Evolutionary conservation across 306 rosid species (phyloP), one percentile per base, ranked within the genome.

Genomic region (Lotus japonicus): DNA sequence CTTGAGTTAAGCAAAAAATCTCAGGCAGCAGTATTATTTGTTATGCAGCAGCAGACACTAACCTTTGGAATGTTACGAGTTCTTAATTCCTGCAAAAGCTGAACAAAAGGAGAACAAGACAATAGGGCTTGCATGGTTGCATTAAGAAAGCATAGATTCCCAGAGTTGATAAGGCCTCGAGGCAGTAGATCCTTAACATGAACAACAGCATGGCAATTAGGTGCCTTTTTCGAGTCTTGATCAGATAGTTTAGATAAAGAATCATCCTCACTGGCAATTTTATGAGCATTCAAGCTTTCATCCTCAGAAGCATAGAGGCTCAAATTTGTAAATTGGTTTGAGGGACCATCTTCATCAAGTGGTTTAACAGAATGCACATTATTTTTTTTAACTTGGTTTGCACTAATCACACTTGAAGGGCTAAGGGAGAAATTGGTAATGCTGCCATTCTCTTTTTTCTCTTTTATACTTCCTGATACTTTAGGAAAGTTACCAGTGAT

Each of bases 121-220:
- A 95, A 77, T 39, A 95, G 95, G 60, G 96, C 97, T 77, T 95
- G 99, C 79, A 95, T 44, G 16, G 92, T 88, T 26, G 99, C 87
- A 81, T 84, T 90, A 55, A 95, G 88, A 79, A 95, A 95, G 77
- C 99, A 95, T 44, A 95, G 70, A 78, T 95, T 95, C 69, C 99
- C 99, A 1, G 85, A 80, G 75, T 95, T 95, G 11, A 88, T 66
- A 51, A 95, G 85, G 31, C 99, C 99, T 44, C 92, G 85, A 58
- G 96, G 96, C 60, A 82, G 85, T 14, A 88, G 75, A 64, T 57
- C 81, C 50, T 38, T 63, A 52, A 48, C 66, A 58, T 49, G 70
- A 11, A 77, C 14, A 58, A 82, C 61, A 71, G 83, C 43, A 63
- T 81, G 77, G 26, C 74, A 92, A 63, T 79, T 80, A 3, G 84